A percentile compares a stretch with the other conserved stretches of the same genome.
phyloP scores from a whole-genome alignment of 371 early-diverging fungal genomes.

The Mortierella sp. region DNA sequence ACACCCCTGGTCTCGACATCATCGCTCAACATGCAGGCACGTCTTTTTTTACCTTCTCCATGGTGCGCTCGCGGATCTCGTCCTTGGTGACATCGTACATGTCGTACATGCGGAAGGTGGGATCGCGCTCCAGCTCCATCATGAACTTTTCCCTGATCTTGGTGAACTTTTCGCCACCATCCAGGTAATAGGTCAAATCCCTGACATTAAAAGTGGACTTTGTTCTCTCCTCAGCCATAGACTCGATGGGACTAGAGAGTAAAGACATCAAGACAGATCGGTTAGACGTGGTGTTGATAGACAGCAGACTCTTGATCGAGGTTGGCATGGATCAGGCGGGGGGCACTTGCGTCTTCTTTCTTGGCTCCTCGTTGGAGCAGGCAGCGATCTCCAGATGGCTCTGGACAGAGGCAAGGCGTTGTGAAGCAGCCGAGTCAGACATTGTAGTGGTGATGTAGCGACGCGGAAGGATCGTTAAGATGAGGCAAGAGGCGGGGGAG shows the following conservation, averaged over 20 bases:
- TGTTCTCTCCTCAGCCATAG: conserved; percentile 74
- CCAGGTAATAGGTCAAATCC: conserved; percentile 83
- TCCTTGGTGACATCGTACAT: conserved; percentile 80
- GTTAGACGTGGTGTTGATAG: too few species aligned
- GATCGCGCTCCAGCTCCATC: conserved; percentile 91
- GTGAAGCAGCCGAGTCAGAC: conserved; percentile 48
- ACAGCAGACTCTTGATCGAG: too few species aligned
- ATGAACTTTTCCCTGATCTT: conserved; percentile 83
- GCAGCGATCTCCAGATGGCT: conserved; percentile 44
- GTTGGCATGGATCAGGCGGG: neutral
- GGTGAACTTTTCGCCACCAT: conserved; percentile 79
- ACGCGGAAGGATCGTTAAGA: neutral
- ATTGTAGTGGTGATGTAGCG: conserved; percentile 7
- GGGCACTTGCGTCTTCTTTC: conserved; percentile 42
- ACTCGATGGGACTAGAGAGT: conserved; percentile 43
- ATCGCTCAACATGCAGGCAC: neutral
- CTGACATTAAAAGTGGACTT: conserved; percentile 81
- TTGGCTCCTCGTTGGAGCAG: conserved; percentile 45
- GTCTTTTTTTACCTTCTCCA: conserved; percentile 74
- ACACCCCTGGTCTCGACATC: neutral
- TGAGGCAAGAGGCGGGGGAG: neutral
- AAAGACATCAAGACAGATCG: neutral
- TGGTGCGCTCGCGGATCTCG: conserved; percentile 86
- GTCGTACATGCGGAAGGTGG: conserved; percentile 85
- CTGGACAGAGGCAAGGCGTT: conserved; percentile 51